These are phyloP conservation scores for Microsporum canis DNA, from an alignment of 2,329 filamentous ascomycete species.

Conservation along the genomic window DNA sequence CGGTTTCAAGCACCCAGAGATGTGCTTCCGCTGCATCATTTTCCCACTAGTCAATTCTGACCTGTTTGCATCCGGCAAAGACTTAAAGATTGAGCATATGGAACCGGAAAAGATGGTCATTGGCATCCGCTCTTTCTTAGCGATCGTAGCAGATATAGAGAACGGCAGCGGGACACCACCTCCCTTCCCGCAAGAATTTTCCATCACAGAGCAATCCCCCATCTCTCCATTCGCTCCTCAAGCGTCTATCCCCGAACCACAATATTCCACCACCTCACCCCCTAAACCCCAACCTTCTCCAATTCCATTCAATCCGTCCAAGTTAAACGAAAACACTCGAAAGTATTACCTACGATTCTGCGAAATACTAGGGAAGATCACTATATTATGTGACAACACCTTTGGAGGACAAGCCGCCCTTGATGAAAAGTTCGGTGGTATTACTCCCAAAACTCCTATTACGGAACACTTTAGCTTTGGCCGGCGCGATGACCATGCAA, in stretches of 20 bases:
- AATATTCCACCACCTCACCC: slow-evolving; percentile 30
- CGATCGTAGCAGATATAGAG: slow-evolving; percentile 86
- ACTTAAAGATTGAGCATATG: slow-evolving; percentile 78
- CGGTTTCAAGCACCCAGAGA: slow-evolving; percentile 84
- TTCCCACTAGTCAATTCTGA: slow-evolving; percentile 92
- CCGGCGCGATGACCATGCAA: slow-evolving; percentile 66
- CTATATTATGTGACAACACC: slow-evolving; percentile 88
- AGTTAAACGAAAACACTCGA: slow-evolving; percentile 62
- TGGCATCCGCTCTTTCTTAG: slow-evolving; percentile 84
- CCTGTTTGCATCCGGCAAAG: slow-evolving; percentile 63
- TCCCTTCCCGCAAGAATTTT: slow-evolving; percentile 63
- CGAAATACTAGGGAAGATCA: slow-evolving; percentile 89
- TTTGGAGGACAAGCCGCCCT: slow-evolving; percentile 92
- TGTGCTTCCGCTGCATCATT: slow-evolving; percentile 86
- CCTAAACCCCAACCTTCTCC: slow-evolving; percentile 25
- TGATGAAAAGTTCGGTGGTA: slow-evolving; percentile 85
- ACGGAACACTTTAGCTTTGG: slow-evolving; percentile 87
- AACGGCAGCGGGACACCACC: slow-evolving; percentile 65
- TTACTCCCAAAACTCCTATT: slow-evolving; percentile 87
- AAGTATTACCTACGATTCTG: slow-evolving; percentile 88
- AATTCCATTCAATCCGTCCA: slow-evolving; percentile 47
- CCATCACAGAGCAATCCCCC: slow-evolving; percentile 18
- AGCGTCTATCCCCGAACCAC: not conserved
- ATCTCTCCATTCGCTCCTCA: slow-evolving; percentile 8
- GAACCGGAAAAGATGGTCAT: slow-evolving; percentile 97